Evolutionary conservation across 192 early-diverging fungal species (phyloP).

Genomic region (Rhizoclosmatium globosum): DNA sequence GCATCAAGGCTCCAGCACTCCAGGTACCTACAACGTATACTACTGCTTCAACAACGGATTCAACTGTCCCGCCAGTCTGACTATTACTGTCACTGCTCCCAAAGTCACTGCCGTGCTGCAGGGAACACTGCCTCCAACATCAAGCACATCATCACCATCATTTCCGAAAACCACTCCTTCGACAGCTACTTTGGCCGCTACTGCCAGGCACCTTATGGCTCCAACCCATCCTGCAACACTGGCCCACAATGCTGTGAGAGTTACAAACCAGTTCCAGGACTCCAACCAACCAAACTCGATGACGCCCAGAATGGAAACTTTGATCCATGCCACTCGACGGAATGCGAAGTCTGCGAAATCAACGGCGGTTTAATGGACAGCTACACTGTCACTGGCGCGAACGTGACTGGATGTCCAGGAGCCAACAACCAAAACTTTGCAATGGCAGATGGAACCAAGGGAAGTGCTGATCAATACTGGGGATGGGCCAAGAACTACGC

Average conservation of each 20-base stretch:
- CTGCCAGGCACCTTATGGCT: slow-evolving; percentile 21
- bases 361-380: slow-evolving; percentile 37
- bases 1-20: slow-evolving; percentile 30
- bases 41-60: slow-evolving; percentile 27
- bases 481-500: slow-evolving; percentile 27
- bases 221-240: slow-evolving; percentile 9
- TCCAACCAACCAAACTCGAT: not conserved
- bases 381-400: not conserved
- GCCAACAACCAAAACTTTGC: slow-evolving; percentile 24
- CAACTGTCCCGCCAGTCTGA: slow-evolving; percentile 14
- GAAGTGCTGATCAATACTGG: slow-evolving; percentile 23
- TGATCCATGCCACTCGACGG: not conserved
- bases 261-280: not conserved
- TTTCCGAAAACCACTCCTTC: slow-evolving; percentile 29
- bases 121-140: slow-evolving; percentile 10
- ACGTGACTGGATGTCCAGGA: not conserved
- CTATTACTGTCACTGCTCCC: slow-evolving; percentile 12
- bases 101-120: not conserved
- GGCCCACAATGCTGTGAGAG: slow-evolving; percentile 19
- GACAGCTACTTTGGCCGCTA: slow-evolving; percentile 30
- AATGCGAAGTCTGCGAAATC: slow-evolving; percentile 24
- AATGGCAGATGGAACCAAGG: slow-evolving; percentile 14
- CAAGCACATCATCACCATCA: slow-evolving; percentile 22
- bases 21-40: slow-evolving; percentile 21
- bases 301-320: not conserved